Evolutionary conservation across 306 rosid genomes (phyloP).

Genomic region (Canavalia ensiformis): DNA sequence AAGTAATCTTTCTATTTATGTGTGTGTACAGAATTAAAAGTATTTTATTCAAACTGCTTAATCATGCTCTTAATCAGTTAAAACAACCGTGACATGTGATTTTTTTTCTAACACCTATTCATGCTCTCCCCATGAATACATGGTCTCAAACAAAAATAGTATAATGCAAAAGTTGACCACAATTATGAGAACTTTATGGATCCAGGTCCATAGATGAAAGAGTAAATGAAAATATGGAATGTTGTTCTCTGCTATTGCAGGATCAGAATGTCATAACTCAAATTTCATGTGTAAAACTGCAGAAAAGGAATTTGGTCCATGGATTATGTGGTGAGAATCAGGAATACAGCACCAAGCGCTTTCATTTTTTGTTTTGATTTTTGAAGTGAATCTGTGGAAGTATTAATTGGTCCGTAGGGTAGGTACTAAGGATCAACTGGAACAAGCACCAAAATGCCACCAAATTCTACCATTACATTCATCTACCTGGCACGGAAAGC

Average conservation of each 20-base stretch:
- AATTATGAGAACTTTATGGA: neutral
- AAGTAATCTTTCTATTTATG: neutral
- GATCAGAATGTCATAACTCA: neutral
- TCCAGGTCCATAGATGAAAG: slow-evolving; percentile 15
- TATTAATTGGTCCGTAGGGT: slow-evolving; percentile 28
- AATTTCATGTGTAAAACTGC: slow-evolving; percentile 2
- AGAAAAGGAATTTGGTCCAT: neutral
- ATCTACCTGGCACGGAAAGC: slow-evolving; percentile 72
- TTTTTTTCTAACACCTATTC: too few relatives aligned
- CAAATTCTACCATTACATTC: slow-evolving; percentile 36
- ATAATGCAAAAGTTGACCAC: neutral
- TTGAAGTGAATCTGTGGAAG: slow-evolving; percentile 4
- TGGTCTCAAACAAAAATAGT: neutral
- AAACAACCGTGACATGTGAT: neutral
- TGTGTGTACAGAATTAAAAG: neutral
- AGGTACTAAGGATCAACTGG: slow-evolving; percentile 24
- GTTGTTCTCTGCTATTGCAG: slow-evolving; percentile 12
- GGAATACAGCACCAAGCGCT: slow-evolving; percentile 10
- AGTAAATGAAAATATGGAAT: slow-evolving; percentile 17
- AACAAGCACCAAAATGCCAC: neutral
- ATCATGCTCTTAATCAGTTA: neutral
- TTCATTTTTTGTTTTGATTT: slow-evolving; percentile 11
- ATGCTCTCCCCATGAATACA: neutral
- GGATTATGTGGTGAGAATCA: neutral
- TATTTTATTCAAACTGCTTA: neutral